Conservation (phyloP, 2,329 filamentous ascomycete genomes). For the Botrytis aclada region DNA sequence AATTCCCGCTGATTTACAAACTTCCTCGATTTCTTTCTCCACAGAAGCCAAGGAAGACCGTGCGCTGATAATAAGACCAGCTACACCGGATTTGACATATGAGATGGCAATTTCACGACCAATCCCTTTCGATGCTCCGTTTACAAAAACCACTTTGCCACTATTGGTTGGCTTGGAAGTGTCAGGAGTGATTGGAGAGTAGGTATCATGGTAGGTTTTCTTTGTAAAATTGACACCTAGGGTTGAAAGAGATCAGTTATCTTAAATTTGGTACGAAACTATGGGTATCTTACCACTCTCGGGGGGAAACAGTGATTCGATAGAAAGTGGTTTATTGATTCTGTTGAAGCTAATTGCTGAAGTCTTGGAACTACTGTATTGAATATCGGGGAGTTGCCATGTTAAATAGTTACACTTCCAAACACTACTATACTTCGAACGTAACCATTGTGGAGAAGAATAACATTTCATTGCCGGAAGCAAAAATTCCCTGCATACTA, state of each 20-base stretch:
- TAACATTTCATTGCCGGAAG: not conserved
- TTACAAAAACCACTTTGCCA: conserved; percentile 4
- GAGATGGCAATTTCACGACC: not conserved
- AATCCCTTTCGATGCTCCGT: not conserved
- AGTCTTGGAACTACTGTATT: not conserved
- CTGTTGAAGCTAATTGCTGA: not conserved
- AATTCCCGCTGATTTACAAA: not conserved
- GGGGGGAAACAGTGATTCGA: not conserved
- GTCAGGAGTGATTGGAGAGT: not conserved
- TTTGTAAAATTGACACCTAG: not conserved
- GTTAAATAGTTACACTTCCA: not conserved
- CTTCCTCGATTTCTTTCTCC: not conserved
- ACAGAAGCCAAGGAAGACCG: not conserved
- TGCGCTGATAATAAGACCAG: not conserved
- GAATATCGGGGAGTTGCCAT: not conserved
- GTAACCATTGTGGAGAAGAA: not conserved
- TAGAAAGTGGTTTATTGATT: not conserved
- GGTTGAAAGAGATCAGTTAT: not conserved
- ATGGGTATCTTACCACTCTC: not conserved
- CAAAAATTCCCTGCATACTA: not conserved
- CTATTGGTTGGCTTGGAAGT: not conserved
- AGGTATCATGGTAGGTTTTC: conserved; percentile 21
- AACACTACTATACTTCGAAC: not conserved
- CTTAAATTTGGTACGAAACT: not conserved
- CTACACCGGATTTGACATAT: not conserved